These are phyloP conservation scores for Tricholoma bakamatsutake DNA, from an alignment of 768 basidiomycete genomes.

Conservation along the genomic window DNA sequence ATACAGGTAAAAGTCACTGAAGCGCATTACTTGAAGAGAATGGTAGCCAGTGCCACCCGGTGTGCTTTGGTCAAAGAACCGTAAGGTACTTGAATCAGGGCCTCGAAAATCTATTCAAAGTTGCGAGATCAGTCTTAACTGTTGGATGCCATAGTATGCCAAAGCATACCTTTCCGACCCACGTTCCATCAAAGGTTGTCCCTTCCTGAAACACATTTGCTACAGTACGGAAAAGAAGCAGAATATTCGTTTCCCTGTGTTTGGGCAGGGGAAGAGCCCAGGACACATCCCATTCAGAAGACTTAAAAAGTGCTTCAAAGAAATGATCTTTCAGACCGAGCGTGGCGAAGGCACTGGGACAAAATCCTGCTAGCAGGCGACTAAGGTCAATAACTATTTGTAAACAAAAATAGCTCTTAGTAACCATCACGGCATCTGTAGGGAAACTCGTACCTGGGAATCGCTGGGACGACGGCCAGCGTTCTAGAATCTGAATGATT, in stretches of 20 bases:
- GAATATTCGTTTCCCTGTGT: constrained; percentile 75
- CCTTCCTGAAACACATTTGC: constrained; percentile 74
- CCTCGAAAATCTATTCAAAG: constrained; percentile 47
- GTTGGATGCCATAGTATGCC: constrained; percentile 4
- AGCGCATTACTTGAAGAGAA: constrained; percentile 78
- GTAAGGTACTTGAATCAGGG: constrained; percentile 46
- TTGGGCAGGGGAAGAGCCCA: constrained; percentile 58
- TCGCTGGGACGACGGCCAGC: constrained; percentile 69
- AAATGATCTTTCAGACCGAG: constrained; percentile 43
- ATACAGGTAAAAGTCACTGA: background rate
- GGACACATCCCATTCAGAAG: constrained; percentile 57
- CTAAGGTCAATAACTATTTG: constrained; percentile 76
- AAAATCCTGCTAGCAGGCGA: constrained; percentile 66
- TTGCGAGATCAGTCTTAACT: background rate
- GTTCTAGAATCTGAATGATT: constrained; percentile 56
- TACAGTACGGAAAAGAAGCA: constrained; percentile 73
- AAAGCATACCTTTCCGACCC: constrained; percentile 45
- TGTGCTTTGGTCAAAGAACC: constrained; percentile 58
- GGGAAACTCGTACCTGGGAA: constrained; percentile 53
- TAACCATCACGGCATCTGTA: background rate
- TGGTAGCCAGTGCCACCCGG: constrained; percentile 72
- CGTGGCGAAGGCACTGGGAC: constrained; percentile 43
- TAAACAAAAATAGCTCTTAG: background rate
- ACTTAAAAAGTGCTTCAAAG: constrained; percentile 57
- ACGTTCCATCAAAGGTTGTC: constrained; percentile 35